These are phyloP conservation scores for Akanthomyces muscarius DNA, from an alignment of 2,329 filamentous ascomycete genomes.

Conservation along the genomic window DNA sequence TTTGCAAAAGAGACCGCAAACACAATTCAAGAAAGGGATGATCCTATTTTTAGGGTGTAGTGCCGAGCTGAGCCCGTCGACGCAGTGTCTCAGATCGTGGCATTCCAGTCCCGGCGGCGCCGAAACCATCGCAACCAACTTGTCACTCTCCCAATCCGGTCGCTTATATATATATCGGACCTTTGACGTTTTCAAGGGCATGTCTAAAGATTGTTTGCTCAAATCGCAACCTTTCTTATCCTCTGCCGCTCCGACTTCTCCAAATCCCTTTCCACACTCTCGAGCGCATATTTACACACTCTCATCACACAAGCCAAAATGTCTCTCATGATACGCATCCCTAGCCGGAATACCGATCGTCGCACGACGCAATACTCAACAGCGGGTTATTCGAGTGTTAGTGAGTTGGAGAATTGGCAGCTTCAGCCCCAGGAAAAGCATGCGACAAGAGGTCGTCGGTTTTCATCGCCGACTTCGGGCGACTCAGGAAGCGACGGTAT, in stretches of 20 bases:
- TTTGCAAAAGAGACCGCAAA: not conserved
- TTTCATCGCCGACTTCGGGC: not conserved
- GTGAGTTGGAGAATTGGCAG: not conserved
- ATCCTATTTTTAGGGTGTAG: conserved; percentile 8
- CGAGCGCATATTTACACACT: not conserved
- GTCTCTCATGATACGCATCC: conserved; percentile 14
- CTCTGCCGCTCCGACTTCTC: not conserved
- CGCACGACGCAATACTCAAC: not conserved
- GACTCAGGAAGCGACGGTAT: not conserved
- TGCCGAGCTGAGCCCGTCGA: not conserved
- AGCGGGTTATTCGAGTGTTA: not conserved
- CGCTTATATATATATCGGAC: not conserved
- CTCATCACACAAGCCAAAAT: not conserved
- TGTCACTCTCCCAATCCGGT: not conserved
- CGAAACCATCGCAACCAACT: not conserved
- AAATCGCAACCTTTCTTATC: not conserved
- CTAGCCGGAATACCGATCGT: not conserved
- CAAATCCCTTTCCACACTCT: not conserved
- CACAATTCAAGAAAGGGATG: not conserved
- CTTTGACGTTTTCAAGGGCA: not conserved
- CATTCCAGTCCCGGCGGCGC: not conserved
- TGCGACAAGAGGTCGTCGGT: not conserved
- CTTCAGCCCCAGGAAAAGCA: not conserved
- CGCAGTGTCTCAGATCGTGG: conserved; percentile 1
- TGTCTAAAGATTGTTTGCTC: too few relatives aligned